These are phyloP conservation scores for Umbelopsis isabellina DNA, from an alignment of 192 early-diverging fungal genomes.

Conservation along the genomic window DNA sequence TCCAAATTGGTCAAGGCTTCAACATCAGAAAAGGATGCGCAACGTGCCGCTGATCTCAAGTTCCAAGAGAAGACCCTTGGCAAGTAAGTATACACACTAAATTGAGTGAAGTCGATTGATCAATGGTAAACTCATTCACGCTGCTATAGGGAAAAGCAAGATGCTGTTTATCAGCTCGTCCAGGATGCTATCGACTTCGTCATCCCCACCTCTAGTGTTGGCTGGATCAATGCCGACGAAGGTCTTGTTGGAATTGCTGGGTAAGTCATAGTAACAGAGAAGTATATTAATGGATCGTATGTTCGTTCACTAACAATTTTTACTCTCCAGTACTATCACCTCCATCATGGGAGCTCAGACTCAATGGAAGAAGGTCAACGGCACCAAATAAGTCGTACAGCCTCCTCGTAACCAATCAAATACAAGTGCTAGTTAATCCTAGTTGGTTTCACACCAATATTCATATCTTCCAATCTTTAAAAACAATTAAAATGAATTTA, in stretches of 20 bases:
- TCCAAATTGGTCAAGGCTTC: conserved; percentile 28
- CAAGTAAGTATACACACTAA: conserved; percentile 40
- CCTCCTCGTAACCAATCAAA: too few relatives aligned
- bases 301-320: neutral
- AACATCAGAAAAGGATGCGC: conserved; percentile 36
- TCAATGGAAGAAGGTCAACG: conserved; percentile 59
- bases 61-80: conserved; percentile 42
- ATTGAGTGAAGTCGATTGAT: neutral
- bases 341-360: conserved; percentile 67
- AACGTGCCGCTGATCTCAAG: conserved; percentile 38
- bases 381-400: neutral
- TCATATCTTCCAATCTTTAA: too few relatives aligned
- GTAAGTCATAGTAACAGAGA: conserved; percentile 28
- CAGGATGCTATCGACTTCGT: conserved; percentile 74
- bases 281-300: neutral
- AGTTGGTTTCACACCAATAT: too few relatives aligned
- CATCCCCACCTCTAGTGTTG: conserved; percentile 69
- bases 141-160: conserved; percentile 56
- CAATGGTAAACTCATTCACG: conserved; percentile 12
- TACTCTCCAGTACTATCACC: conserved; percentile 54
- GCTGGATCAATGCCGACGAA: conserved; percentile 65
- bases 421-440: too few relatives aligned
- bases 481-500: too few relatives aligned
- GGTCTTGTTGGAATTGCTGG: conserved; percentile 76
- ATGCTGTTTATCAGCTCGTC: conserved; percentile 52